Percentiles rank a stretch among this genome's conserved stretches.
These are phyloP conservation scores for Aspergillus sp. DNA, from an alignment of 2,329 filamentous ascomycete species.

Conservation along the genomic window DNA sequence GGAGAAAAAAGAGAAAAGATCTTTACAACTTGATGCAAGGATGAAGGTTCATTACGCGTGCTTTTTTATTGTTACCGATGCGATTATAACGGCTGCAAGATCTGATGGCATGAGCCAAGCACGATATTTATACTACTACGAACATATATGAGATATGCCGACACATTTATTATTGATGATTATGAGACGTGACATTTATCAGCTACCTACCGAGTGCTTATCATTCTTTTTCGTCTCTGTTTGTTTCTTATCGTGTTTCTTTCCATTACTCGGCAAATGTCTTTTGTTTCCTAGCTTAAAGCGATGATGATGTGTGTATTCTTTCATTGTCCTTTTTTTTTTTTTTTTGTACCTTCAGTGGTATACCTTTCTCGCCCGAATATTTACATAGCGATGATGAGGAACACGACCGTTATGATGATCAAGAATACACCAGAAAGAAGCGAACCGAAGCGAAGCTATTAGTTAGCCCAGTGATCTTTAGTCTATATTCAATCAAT, in stretches of 20 bases:
- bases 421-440: slow-evolving; percentile 13
- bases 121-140: slow-evolving; percentile 9
- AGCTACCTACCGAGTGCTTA: neutral
- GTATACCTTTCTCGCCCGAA: slow-evolving; percentile 31
- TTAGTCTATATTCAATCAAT: no score
- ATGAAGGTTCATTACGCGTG: slow-evolving; percentile 7
- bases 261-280: slow-evolving; percentile 7
- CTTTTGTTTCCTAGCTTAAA: slow-evolving; percentile 10
- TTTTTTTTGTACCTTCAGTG: slow-evolving; percentile 24
- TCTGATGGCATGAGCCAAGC: slow-evolving; percentile 10
- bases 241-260: slow-evolving; percentile 8
- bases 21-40: slow-evolving; percentile 11
- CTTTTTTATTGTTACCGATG: neutral
- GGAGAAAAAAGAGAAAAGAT: slow-evolving; percentile 2
- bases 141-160: slow-evolving; percentile 24
- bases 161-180: slow-evolving; percentile 12
- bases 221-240: slow-evolving; percentile 12
- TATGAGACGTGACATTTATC: slow-evolving; percentile 14
- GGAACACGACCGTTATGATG: slow-evolving; percentile 36
- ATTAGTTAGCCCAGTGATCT: no score
- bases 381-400: slow-evolving; percentile 32
- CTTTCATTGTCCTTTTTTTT: slow-evolving; percentile 11
- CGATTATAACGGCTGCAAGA: slow-evolving; percentile 2
- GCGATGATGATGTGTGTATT: slow-evolving; percentile 2
- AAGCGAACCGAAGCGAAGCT: no score